Conservation (phyloP, 352 stramenopile genomes). For the Phytophthora pini region DNA sequence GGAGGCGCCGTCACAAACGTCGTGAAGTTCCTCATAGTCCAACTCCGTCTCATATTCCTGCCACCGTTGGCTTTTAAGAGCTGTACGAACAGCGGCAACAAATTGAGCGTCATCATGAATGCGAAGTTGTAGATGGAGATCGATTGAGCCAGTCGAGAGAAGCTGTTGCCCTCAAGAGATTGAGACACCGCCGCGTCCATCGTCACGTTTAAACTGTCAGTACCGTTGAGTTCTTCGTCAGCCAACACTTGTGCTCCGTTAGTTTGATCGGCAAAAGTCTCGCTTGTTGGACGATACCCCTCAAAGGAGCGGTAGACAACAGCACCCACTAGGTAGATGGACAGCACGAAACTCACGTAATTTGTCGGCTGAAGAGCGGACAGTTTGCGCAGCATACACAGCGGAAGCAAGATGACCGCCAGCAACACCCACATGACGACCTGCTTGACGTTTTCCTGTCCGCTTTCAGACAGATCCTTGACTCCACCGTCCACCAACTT, state of each 20-base stretch:
- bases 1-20: slow-evolving; percentile 29
- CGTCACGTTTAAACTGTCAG: background rate
- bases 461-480: slow-evolving; percentile 12
- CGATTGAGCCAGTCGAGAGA: slow-evolving; percentile 51
- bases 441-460: slow-evolving; percentile 24
- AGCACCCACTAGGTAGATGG: slow-evolving; percentile 61
- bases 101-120: slow-evolving; percentile 84
- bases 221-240: background rate
- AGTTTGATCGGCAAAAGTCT: slow-evolving; percentile 5
- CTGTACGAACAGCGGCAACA: slow-evolving; percentile 76
- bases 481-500: slow-evolving; percentile 32
- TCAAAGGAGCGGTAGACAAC: slow-evolving; percentile 51
- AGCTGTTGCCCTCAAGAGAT: slow-evolving; percentile 20
- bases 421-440: slow-evolving; percentile 54
- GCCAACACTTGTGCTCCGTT: slow-evolving; percentile 21
- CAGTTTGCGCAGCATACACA: slow-evolving; percentile 68
- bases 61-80: slow-evolving; percentile 39
- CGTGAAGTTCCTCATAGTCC: slow-evolving; percentile 42
- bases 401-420: slow-evolving; percentile 49
- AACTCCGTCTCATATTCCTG: slow-evolving; percentile 30
- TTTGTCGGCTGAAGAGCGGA: slow-evolving; percentile 67
- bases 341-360: slow-evolving; percentile 70
- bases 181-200: background rate
- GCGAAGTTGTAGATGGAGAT: slow-evolving; percentile 84
- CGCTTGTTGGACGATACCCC: slow-evolving; percentile 7